A percentile compares a stretch with the other conserved stretches of the same genome.
These are phyloP conservation scores for Papiliotrema terrestris DNA, from an alignment of 1,284 basidiomycete genomes.

Conservation along the genomic window DNA sequence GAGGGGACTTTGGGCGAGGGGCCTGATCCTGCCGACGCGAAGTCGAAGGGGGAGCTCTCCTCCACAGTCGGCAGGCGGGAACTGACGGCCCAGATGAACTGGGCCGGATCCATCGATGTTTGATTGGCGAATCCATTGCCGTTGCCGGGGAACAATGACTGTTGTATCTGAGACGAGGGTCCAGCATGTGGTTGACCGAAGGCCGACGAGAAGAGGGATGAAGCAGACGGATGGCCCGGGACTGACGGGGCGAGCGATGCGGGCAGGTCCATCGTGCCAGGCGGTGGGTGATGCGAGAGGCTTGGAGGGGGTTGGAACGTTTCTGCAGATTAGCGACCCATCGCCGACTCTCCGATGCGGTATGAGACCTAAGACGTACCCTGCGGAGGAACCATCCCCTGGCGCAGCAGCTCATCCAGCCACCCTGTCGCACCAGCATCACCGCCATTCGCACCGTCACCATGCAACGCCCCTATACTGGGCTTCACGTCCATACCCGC, in stretches of 20 bases:
- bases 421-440: not conserved
- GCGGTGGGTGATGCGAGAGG: no score
- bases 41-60: conserved; percentile 21
- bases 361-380: not conserved
- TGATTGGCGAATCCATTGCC: not conserved
- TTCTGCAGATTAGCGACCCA: not conserved
- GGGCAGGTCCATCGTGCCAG: no score
- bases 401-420: not conserved
- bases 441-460: not conserved
- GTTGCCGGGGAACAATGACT: not conserved
- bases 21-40: conserved; percentile 1
- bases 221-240: not conserved
- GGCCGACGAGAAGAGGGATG: not conserved
- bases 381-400: not conserved
- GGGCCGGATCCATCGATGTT: conserved; percentile 19
- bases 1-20: not conserved
- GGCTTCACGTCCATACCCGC: not conserved
- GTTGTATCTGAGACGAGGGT: not conserved
- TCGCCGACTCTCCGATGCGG: not conserved
- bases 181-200: not conserved
- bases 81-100: conserved; percentile 29
- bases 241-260: no score
- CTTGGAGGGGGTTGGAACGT: no score
- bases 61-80: conserved; percentile 27
- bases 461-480: not conserved